Base-by-base conservation (phyloP, 2,329 filamentous ascomycete species). In the Geoglossum cookeanum region DNA sequence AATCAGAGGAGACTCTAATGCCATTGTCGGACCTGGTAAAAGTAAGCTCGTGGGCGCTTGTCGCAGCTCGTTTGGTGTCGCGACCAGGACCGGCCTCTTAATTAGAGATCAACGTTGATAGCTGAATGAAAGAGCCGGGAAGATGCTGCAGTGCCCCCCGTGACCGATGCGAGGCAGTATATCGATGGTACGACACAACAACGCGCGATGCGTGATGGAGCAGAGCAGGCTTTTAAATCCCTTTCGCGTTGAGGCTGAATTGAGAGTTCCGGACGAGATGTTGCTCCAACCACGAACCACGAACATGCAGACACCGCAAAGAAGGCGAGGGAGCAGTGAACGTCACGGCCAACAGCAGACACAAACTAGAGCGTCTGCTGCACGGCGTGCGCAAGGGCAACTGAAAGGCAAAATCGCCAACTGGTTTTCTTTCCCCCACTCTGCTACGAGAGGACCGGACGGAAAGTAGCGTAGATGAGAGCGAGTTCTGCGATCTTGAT, bases 1-100 rank as follows among this genome's bases (percentile, higher is more conserved):
- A 65, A 80, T 73, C 64, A 85, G 68, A 59, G 80, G 80, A 65
- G 75, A 79, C 70, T 80, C 76, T 67, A 82, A 72, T 67, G 78
- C 78, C 78, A 81, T 81, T n/a, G 22, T 55, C 55, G 55, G 39
- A 35, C 11, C n/a, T 39, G 9, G 11, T 35, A 27, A 53, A 53
- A 3, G 49, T 37, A 53, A 32, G 49, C 32, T 53, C 49, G 6
- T 7, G 30, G 22, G 22, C 32, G 29, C 29, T 49, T n/a, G 17
- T 49, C 39, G 39, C 42, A 22, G 42, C 42, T 45, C 42, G 3
- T 17, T 17, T 22, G 9, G 42, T 53, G 37, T 53, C 49, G 49
- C 49, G 49, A 37, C 29, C 30, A 32, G 33, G 30, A 22, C 49
- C 30, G 8, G 49, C 49, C 17, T 53, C 49, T 53, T 35, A 35